These are phyloP conservation scores for Debaryomyces castellii DNA, from an alignment of 805 yeast species.

Conservation along the genomic window DNA sequence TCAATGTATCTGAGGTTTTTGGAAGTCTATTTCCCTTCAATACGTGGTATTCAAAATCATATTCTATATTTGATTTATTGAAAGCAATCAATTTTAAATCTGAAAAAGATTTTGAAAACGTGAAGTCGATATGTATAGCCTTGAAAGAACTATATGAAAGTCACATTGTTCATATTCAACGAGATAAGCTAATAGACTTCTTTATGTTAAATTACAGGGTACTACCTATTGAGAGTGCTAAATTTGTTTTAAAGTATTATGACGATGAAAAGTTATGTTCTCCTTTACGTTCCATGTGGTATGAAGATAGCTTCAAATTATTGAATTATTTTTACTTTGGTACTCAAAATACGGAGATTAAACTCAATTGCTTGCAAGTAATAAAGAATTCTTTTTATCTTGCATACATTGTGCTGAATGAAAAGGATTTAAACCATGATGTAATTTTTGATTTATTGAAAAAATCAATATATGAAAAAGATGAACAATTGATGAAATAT, in stretches of 20 bases:
- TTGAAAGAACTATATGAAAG: slow-evolving; percentile 29
- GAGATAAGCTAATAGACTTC: slow-evolving; percentile 40
- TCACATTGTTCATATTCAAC: slow-evolving; percentile 41
- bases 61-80: slow-evolving; percentile 43
- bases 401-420: slow-evolving; percentile 29
- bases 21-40: slow-evolving; percentile 36
- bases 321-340: slow-evolving; percentile 45
- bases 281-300: slow-evolving; percentile 53
- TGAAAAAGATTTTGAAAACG: slow-evolving; percentile 28
- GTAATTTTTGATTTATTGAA: slow-evolving; percentile 31
- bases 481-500: slow-evolving; percentile 30
- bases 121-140: slow-evolving; percentile 34
- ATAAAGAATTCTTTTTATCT: slow-evolving; percentile 36
- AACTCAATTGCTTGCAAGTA: slow-evolving; percentile 30
- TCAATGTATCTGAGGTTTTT: slow-evolving; percentile 14
- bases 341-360: slow-evolving; percentile 16
- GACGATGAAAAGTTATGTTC: slow-evolving; percentile 52
- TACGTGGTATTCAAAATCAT: slow-evolving; percentile 38
- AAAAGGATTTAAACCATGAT: slow-evolving; percentile 28
- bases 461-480: slow-evolving; percentile 25
- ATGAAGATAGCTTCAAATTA: slow-evolving; percentile 41
- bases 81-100: slow-evolving; percentile 19
- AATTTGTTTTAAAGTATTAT: slow-evolving; percentile 48
- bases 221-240: slow-evolving; percentile 37
- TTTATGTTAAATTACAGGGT: slow-evolving; percentile 36